These are phyloP conservation scores for Termitomyces eurrhizus DNA, from an alignment of 768 basidiomycete species.

Conservation along the genomic window DNA sequence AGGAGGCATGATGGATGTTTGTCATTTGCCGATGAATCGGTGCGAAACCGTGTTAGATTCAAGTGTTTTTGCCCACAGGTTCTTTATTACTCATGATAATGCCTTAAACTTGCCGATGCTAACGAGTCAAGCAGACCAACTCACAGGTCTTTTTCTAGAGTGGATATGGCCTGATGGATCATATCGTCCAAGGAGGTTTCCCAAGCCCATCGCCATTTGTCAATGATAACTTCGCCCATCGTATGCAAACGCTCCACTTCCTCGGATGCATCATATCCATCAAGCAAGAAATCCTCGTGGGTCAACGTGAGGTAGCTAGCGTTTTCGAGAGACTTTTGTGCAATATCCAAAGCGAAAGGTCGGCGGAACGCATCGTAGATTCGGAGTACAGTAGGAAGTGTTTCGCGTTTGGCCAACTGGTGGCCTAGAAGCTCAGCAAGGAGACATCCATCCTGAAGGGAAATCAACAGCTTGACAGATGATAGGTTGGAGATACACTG, in stretches of 20 bases:
- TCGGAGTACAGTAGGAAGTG: conserved; percentile 22
- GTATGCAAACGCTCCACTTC: conserved; percentile 19
- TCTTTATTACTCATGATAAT: neutral
- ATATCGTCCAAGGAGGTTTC: conserved; percentile 26
- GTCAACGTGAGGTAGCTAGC: conserved; percentile 16
- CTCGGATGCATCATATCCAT: conserved; percentile 17
- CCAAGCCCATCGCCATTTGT: conserved; percentile 42
- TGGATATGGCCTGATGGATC: conserved; percentile 17
- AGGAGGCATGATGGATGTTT: neutral
- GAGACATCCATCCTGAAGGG: conserved; percentile 34
- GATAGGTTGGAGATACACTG: neutral
- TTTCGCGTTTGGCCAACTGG: conserved; percentile 11
- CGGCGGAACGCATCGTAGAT: conserved; percentile 33
- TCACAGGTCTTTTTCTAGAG: neutral
- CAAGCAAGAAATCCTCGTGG: conserved; percentile 18
- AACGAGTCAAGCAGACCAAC: neutral
- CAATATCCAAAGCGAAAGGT: conserved; percentile 29
- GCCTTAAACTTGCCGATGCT: neutral
- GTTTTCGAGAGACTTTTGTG: conserved; percentile 15
- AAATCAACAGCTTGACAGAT: neutral
- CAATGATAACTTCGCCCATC: conserved; percentile 25
- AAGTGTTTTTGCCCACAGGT: neutral
- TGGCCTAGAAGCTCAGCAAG: conserved; percentile 25
- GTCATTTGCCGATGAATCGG: neutral
- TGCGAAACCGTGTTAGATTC: neutral